Evolutionary conservation across 208 protist genomes (phyloP), one percentile per base, ranked within the genome.

Genomic region (Tritrichomonas foetus): DNA sequence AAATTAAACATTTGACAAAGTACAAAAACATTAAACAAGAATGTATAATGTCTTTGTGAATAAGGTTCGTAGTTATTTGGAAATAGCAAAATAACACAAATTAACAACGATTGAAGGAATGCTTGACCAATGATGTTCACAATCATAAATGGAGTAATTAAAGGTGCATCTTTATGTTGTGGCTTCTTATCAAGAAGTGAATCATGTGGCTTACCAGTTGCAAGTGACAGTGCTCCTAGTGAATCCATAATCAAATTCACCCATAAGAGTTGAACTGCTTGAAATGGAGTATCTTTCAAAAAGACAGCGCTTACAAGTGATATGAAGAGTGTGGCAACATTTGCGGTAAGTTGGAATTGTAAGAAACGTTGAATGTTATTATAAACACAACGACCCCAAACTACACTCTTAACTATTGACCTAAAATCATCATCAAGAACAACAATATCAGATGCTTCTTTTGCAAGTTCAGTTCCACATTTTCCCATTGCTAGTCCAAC

Each of bases 311-410:
- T n/a, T 0, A 93, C 27, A 44, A 93, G n/a, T 53, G 89, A 93
- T 44, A 93, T 25, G 20, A 93, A 57, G 11, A 93, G 55, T 53
- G 89, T 55, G 5, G 30, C 49, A 69, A 69, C 89, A 64, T 93
- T 93, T 22, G 47, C 89, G 33, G 89, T 93, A 25, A 69, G 50
- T 66, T 93, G 98, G 96, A 99, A 98, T 96, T 99, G 98, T 53
- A 99, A 96, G 95, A 99, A 99, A 96, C 99, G 99, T 89, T 97
- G 96, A 93, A 99, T 98, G 96, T 97, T 98, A 94, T 99, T 98
- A 95, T 97, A 98, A 33, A 99, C 98, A 95, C 97, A 98, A 72
- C 99, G 96, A 53, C 99, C 99, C 98, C 98, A 99, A 95, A 98
- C 97, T 3, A 98, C 97, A n/a, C 94, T 93, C 11, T 95, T 94